These are phyloP conservation scores for Mallotus repandus DNA, from an alignment of 441 rosid genomes.

Conservation along the genomic window DNA sequence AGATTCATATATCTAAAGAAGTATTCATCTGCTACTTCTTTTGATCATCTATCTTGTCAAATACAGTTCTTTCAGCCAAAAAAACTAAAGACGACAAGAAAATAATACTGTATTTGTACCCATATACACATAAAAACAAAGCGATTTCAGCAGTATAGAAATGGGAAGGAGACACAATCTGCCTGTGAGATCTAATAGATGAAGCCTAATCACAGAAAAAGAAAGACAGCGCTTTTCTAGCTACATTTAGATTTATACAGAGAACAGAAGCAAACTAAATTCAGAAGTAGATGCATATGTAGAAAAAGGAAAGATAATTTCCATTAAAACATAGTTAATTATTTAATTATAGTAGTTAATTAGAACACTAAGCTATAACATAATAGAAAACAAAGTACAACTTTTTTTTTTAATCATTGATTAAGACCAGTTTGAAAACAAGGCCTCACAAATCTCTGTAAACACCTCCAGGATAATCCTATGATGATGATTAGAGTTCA, in stretches of 20 bases:
- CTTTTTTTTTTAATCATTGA: background rate
- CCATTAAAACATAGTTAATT: conserved; percentile 4
- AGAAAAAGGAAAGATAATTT: background rate
- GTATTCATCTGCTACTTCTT: background rate
- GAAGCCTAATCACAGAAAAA: background rate
- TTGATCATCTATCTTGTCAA: conserved; percentile 16
- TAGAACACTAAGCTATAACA: conserved; percentile 20
- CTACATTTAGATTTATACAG: background rate
- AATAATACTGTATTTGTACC: conserved; percentile 4
- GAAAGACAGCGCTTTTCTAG: background rate
- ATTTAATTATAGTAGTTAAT: background rate
- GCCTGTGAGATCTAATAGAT: background rate
- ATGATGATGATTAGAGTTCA: conserved; percentile 78
- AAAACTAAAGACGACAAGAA: conserved; percentile 1
- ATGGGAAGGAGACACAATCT: conserved; percentile 11
- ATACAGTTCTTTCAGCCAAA: background rate
- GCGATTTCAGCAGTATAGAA: background rate
- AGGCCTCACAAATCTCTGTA: conserved; percentile 68
- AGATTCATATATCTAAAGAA: background rate
- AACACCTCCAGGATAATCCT: conserved; percentile 70
- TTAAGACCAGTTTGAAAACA: conserved; percentile 52
- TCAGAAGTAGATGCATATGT: background rate
- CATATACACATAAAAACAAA: background rate
- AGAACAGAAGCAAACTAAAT: background rate
- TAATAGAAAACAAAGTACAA: conserved; percentile 16